Base-by-base conservation (phyloP, 495 filamentous ascomycete species). In the Tuber brumale region DNA sequence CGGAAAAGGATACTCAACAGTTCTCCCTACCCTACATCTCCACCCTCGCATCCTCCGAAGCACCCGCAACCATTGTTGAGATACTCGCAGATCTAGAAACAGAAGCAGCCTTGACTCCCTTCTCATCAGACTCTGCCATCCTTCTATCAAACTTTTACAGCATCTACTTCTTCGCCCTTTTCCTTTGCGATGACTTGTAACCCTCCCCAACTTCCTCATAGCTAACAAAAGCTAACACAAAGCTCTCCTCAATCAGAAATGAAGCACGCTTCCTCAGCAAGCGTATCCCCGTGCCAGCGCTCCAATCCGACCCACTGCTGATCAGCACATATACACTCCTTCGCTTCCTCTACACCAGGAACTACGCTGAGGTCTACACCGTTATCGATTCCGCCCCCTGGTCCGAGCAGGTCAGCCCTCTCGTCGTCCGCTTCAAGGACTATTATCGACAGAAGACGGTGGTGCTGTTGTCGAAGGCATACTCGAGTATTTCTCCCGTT, bases 241-340 rank as follows among this genome's bases (percentile, higher is more conserved):
- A 70, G 45, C n/a, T 61, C 12, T 27, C n/a, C 48, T 61, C 69
- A 72, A 51, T 27, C 73, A 89, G 88, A 73, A 83, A 85, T 46
- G 88, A 89, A 85, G 87, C 88, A 73, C 87, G 88, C 21, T 85
- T 86, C 42, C 82, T 88, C 72, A 86, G 85, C 8, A 82, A 87
- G 76, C 85, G 88, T 70, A 85, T 89, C 72, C 87, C 87, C 0
- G 77, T 82, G 70, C 71, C 72, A 12, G 74, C 87, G 39, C 72
- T 82, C 45, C 81, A 85, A 46, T 82, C 83, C 14, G 85, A 88
- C 74, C 80, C 84, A 6, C 82, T 85, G 23, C 57, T 89, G 42
- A 85, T 86, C 76, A 86, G 85, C 72, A 86, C 86, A 70, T 76
- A 86, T 41, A 82, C 81, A 21, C 80, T 89, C 31, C 82, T 89